Conservation (phyloP, 208 protist species). For the Herpetomonas tarakana region DNA sequence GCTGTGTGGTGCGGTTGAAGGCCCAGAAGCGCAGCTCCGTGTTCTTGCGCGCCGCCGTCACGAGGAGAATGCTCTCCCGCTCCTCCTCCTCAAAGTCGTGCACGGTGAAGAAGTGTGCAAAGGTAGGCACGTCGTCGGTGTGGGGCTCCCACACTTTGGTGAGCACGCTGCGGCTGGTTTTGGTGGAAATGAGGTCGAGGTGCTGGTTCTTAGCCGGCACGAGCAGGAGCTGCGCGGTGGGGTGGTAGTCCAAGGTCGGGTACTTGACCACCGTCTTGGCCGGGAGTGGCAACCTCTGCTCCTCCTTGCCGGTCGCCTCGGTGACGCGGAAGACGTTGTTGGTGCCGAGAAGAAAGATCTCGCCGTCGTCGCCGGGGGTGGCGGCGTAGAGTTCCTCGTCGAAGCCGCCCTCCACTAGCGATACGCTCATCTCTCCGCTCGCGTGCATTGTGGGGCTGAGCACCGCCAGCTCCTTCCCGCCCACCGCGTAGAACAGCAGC, state of each 20-base stretch:
- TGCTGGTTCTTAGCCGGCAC: constrained; percentile 67
- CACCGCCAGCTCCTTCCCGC: constrained; percentile 54
- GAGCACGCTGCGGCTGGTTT: constrained; percentile 56
- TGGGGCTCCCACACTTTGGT: constrained; percentile 84
- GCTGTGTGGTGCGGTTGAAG: constrained; percentile 60
- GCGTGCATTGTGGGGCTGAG: constrained; percentile 61
- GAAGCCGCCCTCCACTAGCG: constrained; percentile 34
- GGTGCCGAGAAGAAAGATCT: constrained; percentile 60
- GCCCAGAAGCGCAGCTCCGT: constrained; percentile 82
- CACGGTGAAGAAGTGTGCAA: constrained; percentile 78
- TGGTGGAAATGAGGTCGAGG: constrained; percentile 71
- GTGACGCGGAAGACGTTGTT: constrained; percentile 64
- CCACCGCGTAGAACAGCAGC: constrained; percentile 72
- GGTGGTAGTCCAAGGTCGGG: constrained; percentile 67
- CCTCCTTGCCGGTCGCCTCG: constrained; percentile 38
- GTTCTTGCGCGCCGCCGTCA: constrained; percentile 79
- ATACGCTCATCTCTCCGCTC: constrained; percentile 61
- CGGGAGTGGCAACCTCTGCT: constrained; percentile 34
- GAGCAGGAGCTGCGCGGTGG: constrained; percentile 49
- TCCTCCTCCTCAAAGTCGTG: constrained; percentile 52
- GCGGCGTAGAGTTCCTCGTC: constrained; percentile 62
- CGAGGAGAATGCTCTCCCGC: constrained; percentile 44
- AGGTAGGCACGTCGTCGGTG: constrained; percentile 58
- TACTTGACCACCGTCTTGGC: constrained; percentile 61
- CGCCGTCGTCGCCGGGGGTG: constrained; percentile 48